Conservation (phyloP, 2,329 filamentous ascomycete species). For the Gaeumannomyces sp. region DNA sequence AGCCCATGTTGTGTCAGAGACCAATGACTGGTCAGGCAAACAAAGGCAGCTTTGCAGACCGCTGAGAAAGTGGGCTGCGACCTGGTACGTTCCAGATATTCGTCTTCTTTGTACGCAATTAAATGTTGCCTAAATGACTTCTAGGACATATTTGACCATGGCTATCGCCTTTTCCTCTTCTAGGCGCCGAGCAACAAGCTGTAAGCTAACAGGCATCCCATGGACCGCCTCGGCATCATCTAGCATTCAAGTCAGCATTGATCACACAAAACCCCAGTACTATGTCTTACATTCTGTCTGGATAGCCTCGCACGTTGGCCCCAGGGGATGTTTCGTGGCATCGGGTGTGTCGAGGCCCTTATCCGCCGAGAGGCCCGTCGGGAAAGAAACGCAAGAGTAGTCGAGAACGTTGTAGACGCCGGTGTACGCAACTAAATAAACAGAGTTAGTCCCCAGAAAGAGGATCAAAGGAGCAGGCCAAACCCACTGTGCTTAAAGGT, state of each 20-base stretch:
- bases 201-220: constrained; percentile 19
- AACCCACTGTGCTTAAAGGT: constrained; percentile 36
- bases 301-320: constrained; percentile 30
- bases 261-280: not conserved
- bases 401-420: constrained; percentile 45
- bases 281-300: constrained; percentile 35
- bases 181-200: constrained; percentile 34
- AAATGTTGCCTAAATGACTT: not conserved
- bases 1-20: too few species aligned
- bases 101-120: too few species aligned
- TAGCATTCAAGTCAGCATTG: constrained; percentile 1
- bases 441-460: not conserved
- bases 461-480: not conserved
- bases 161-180: constrained; percentile 35
- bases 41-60: too few species aligned
- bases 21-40: too few species aligned
- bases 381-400: constrained; percentile 41
- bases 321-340: constrained; percentile 26
- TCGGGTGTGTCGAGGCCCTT: constrained; percentile 28
- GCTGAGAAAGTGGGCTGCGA: too few species aligned
- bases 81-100: too few species aligned
- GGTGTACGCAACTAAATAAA: constrained; percentile 38
- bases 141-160: constrained; percentile 23
- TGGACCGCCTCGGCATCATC: constrained; percentile 15
- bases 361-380: constrained; percentile 35